phyloP scores from a whole-genome alignment of 352 stramenopile species.

The Pythium apleroticum region DNA sequence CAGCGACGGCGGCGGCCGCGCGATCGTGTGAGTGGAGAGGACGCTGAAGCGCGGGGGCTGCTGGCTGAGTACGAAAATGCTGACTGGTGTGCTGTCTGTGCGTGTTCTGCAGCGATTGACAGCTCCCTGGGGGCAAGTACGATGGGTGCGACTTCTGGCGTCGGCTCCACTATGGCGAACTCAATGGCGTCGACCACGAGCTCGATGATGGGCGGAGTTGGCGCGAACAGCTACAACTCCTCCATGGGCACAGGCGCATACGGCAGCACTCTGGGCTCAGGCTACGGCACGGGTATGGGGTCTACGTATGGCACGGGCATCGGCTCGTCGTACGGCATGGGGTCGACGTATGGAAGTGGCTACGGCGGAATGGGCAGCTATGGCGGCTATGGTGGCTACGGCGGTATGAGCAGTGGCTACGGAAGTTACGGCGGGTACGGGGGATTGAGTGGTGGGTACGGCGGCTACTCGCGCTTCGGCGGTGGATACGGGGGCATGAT shows the following conservation, averaged over 20 bases:
- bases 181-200: conserved; percentile 4
- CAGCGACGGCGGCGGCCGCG: neutral
- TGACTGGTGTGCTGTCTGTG: neutral
- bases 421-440: conserved; percentile 27
- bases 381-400: conserved; percentile 27
- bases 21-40: neutral
- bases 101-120: neutral
- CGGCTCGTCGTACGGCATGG: conserved; percentile 9
- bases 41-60: neutral
- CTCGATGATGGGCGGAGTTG: conserved; percentile 1
- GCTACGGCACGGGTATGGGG: conserved; percentile 7
- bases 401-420: conserved; percentile 20
- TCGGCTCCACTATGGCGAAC: neutral
- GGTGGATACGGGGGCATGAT: conserved; percentile 23
- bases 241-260: conserved; percentile 14
- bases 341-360: conserved; percentile 10
- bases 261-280: conserved; percentile 6
- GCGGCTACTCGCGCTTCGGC: conserved; percentile 23
- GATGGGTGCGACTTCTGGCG: neutral
- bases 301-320: conserved; percentile 17
- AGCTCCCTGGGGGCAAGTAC: neutral
- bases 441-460: conserved; percentile 21
- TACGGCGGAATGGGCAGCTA: conserved; percentile 23
- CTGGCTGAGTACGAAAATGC: neutral
- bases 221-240: conserved; percentile 12